Evolutionary conservation across 768 basidiomycete species (phyloP).

Genomic region (Amanita thiersii): DNA sequence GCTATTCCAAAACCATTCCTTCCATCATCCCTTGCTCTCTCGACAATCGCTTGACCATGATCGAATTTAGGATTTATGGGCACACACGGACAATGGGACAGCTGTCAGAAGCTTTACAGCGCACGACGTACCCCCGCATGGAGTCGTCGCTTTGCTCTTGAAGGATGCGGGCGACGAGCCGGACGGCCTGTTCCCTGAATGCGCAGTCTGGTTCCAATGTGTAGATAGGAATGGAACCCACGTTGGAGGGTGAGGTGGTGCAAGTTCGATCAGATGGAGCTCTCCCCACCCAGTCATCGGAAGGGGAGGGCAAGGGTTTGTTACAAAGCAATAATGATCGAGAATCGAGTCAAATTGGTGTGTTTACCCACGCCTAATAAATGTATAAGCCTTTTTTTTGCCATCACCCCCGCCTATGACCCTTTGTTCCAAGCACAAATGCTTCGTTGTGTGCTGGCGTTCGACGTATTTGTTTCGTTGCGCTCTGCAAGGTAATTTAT

Average conservation of each 20-base stretch:
- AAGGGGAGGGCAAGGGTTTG: not conserved
- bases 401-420: no score
- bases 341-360: not conserved
- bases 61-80: constrained; percentile 39
- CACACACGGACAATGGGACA: constrained; percentile 48
- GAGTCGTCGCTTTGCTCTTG: constrained; percentile 44
- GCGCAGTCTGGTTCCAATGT: constrained; percentile 43
- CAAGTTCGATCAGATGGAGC: no score
- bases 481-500: no score
- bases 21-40: not conserved
- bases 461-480: no score
- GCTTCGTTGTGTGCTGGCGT: no score
- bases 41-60: not conserved
- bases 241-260: constrained; percentile 16
- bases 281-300: no score
- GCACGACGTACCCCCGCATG: constrained; percentile 41
- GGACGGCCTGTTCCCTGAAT: constrained; percentile 38
- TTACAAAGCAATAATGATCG: no score
- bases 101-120: constrained; percentile 42
- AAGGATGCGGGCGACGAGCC: constrained; percentile 47
- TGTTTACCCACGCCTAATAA: not conserved
- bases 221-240: constrained; percentile 39
- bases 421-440: no score
- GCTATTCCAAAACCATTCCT: no score
- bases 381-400: no score